Conservation (phyloP, 2,329 filamentous ascomycete genomes). For the Grosmannia serpens region DNA sequence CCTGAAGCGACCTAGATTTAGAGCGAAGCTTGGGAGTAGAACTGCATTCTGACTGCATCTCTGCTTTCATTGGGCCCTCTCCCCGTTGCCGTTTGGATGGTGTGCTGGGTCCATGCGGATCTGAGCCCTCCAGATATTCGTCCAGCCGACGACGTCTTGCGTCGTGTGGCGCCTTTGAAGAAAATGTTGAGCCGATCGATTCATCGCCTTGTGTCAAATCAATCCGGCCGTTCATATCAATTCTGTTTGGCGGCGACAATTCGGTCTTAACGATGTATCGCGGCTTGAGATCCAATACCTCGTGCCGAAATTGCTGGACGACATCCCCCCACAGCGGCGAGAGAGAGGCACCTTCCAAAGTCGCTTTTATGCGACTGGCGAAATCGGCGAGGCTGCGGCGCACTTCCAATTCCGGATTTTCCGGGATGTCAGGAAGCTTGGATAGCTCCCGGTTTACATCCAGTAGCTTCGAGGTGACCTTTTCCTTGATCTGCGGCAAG, state of each 20-base stretch:
- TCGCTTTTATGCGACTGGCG: conserved; percentile 36
- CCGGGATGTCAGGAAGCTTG: conserved; percentile 53
- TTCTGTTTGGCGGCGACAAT: not conserved
- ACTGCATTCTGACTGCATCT: conserved; percentile 9
- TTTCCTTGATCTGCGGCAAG: conserved; percentile 32
- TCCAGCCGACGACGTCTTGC: conserved; percentile 5
- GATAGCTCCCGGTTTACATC: conserved; percentile 43
- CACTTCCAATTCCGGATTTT: conserved; percentile 56
- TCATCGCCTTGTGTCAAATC: conserved; percentile 25
- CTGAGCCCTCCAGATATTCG: conserved; percentile 9
- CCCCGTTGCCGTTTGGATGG: conserved; percentile 10
- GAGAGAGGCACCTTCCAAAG: conserved; percentile 37
- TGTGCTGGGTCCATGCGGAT: not conserved
- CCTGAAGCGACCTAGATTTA: conserved; percentile 26
- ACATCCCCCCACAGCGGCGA: conserved; percentile 32
- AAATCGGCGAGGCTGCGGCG: conserved; percentile 48
- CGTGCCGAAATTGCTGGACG: conserved; percentile 38
- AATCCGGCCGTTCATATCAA: conserved; percentile 20
- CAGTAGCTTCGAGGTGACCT: conserved; percentile 35
- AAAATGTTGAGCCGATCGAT: not conserved
- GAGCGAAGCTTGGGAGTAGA: not conserved
- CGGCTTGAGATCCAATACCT: conserved; percentile 34
- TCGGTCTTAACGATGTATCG: conserved; percentile 27
- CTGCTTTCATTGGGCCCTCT: conserved; percentile 14
- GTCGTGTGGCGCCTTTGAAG: not conserved